Conservation (phyloP, 2,329 filamentous ascomycete genomes). For the Exserohilum turcica region DNA sequence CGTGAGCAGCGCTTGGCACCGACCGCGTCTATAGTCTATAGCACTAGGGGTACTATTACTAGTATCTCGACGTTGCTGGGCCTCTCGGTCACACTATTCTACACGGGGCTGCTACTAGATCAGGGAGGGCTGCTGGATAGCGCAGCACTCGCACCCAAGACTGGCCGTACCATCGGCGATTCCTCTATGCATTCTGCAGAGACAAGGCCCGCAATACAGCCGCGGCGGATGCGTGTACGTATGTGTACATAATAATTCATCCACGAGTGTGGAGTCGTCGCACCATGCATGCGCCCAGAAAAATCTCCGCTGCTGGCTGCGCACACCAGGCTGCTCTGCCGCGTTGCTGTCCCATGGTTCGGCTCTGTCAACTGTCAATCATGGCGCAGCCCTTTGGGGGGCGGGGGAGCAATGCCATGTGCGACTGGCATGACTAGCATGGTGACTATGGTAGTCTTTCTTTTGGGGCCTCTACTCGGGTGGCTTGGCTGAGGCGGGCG, state of each 20-base stretch:
- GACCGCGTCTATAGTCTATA: no score
- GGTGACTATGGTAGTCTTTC: no score
- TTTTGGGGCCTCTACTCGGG: no score
- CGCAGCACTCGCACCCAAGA: no score
- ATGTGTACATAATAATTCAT: background rate
- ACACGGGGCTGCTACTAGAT: background rate
- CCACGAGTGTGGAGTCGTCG: conserved; percentile 6
- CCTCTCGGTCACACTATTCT: background rate
- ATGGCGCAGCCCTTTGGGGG: background rate
- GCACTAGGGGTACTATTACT: background rate
- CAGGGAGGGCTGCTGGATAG: no score
- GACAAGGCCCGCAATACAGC: conserved; percentile 1
- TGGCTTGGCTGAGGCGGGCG: background rate
- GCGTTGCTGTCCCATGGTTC: background rate
- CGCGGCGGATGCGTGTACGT: background rate
- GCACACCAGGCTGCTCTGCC: background rate
- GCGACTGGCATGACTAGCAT: no score
- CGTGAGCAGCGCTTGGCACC: no score
- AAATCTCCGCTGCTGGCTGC: background rate
- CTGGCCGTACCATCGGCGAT: background rate
- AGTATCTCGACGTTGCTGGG: background rate
- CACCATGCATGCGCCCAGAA: conserved; percentile 1
- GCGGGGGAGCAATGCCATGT: no score
- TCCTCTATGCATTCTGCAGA: no score
- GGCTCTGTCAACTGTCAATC: background rate